These are phyloP conservation scores for Talaromyces nanjingensis DNA, from an alignment of 495 filamentous ascomycete species.

Conservation along the genomic window DNA sequence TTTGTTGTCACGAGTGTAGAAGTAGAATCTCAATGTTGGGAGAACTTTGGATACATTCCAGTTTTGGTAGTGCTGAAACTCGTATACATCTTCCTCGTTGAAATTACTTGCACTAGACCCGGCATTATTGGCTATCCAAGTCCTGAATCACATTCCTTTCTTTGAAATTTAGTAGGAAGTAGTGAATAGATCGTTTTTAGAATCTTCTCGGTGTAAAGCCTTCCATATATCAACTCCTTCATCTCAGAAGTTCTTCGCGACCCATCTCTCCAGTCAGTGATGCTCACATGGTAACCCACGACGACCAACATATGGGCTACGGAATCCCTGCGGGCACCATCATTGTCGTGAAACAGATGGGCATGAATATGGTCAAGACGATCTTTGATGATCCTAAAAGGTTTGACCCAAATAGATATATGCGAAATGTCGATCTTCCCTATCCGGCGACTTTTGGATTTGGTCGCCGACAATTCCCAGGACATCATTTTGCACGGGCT, in stretches of 20 bases:
- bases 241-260: conserved; percentile 25
- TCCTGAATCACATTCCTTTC: too few species aligned
- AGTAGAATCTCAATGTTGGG: too few species aligned
- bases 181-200: background rate
- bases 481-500: conserved; percentile 43
- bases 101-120: too few species aligned
- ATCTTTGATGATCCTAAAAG: conserved; percentile 28
- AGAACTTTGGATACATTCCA: too few species aligned
- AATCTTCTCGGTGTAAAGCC: background rate
- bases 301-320: conserved; percentile 46
- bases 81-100: too few species aligned
- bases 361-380: conserved; percentile 31
- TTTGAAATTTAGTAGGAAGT: background rate
- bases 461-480: conserved; percentile 21
- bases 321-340: conserved; percentile 35
- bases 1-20: too few species aligned
- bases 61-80: too few species aligned
- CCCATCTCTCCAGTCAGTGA: conserved; percentile 30
- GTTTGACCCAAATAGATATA: conserved; percentile 38
- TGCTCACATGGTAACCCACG: conserved; percentile 43
- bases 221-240: conserved; percentile 28
- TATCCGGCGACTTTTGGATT: conserved; percentile 22
- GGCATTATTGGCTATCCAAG: too few species aligned
- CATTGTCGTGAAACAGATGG: conserved; percentile 35
- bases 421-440: conserved; percentile 19